phyloP scores from a whole-genome alignment of 129 eudicot species.

The Erigeron canadensis region DNA sequence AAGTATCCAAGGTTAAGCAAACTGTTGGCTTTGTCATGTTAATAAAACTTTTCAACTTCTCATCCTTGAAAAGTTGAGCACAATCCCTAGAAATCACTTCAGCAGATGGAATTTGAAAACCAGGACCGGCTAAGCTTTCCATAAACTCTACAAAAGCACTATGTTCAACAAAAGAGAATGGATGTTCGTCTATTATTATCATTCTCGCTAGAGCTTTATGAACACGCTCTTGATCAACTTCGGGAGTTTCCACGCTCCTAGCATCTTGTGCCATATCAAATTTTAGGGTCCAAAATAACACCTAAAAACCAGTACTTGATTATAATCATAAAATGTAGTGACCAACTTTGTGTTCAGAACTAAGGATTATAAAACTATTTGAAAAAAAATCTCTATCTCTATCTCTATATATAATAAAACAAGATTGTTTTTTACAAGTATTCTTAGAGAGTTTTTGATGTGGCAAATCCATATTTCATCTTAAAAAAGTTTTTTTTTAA shows the following conservation, averaged over 20 bases:
- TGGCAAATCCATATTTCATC: too few species aligned
- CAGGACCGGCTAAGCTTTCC: neutral
- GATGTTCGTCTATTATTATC: neutral
- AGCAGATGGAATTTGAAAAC: neutral
- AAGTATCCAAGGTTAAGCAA: constrained; percentile 6
- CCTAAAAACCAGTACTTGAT: neutral
- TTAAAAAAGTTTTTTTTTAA: too few species aligned
- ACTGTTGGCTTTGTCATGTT: neutral
- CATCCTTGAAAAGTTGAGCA: neutral
- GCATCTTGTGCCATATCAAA: neutral
- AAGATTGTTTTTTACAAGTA: too few species aligned
- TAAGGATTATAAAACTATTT: too few species aligned
- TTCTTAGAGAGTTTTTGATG: too few species aligned
- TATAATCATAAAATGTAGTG: neutral
- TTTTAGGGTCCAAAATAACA: neutral
- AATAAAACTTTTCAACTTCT: neutral
- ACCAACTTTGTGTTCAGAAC: too few species aligned
- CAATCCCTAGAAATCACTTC: neutral
- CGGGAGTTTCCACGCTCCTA: neutral
- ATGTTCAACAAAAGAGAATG: neutral
- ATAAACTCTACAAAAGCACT: neutral
- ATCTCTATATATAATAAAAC: too few species aligned
- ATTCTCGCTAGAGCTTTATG: neutral
- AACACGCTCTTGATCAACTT: neutral
- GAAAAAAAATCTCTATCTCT: too few species aligned